Base-by-base conservation (phyloP, 495 filamentous ascomycete genomes). In the Aspergillus steynii region DNA sequence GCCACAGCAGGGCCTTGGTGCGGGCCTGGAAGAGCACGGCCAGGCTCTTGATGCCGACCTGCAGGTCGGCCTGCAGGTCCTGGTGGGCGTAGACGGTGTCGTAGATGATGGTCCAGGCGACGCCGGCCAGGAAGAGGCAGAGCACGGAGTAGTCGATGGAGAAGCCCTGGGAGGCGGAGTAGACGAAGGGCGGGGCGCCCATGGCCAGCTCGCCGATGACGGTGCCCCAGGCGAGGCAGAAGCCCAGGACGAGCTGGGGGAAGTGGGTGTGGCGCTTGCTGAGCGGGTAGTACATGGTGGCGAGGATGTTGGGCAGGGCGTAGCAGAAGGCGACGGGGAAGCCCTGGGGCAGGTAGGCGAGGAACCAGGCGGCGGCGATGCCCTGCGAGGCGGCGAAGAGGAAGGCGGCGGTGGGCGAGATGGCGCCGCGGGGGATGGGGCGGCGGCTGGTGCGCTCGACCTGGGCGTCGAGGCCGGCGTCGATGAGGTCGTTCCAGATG, bases 61-160 rank as follows among this genome's bases (percentile, higher is more conserved):
- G 66, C 32, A 67, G 27, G 29, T 80, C 77, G 31, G 74, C 74
- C 37, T 63, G 64, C 14, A 76, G 48, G 53, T 78, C 77, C 52
- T 77, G 75, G 62, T 75, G 70, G 29, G 77, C 76, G 61, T 78
- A 80, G 55, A 80, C 71, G 10, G 76, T 77, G 62, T 80, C 76
- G 61, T 71, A 77, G 32, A 75, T 70, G 54, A 73, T 63, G 8
- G 69, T 68, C 76, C 73, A 80, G 5, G 75, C 55, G 2, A 66
- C 61, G 1, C 15, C 7, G 0, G 53, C 53, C 0, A 20, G 31
- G 9, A 58, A 53, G 47, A 62, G 54, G 29, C 60, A 57, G 47
- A 50, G 15, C 37, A 51, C 58, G 1, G 74, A 69, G 28, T 68
- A 31, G 15, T 68, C 68, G 48, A 74, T 50, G 37, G 66, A 64